Evolutionary conservation across 1,284 basidiomycete genomes (phyloP), one percentile per base, ranked within the genome.

Genomic region (Rhodofomes roseus): DNA sequence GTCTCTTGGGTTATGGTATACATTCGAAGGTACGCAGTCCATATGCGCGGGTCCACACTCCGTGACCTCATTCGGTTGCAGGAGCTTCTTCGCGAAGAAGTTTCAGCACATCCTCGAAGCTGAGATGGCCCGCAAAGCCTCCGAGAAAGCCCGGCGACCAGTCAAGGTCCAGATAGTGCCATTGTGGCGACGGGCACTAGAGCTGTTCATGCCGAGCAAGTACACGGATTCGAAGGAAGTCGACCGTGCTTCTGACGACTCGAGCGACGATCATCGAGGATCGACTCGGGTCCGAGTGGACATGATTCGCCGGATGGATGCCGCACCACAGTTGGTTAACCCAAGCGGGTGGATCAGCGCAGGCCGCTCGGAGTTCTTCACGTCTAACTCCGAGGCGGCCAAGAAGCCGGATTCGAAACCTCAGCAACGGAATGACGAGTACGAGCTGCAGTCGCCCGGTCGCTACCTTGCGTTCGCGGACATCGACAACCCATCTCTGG

Each of bases 271-370:
- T 20, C 68, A 63, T 14, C 58, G 63, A 9, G 59, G 63, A 27
- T 36, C 52, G 8, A 20, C 63, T 29, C 68, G 66, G 36, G 64
- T 95, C n/a, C 77, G 83, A 43, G 79, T 89, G 36, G 87, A 92
- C 62, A 96, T 96, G 94, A 95, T 96, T 66, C 85, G 87, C 43
- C 79, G 93, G 40, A 84, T 93, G 74, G 88, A 93, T 58, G 85
- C 84, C 54, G 86, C 86, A 0, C 91, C 92, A 1, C 89, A 88
- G 62, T 80, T 86, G n/a, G 81, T 97, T 48, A 88, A 96, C 70
- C 92, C 92, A 1, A 95, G 88, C 73, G 93, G 90, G 11, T 84
- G 79, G 80, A 79, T 88, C 43, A 83, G 78, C 52, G 81, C 83
- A 62, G 77, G 75, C n/a, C 66, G 56, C 59, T 18, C 65, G 36